A percentile compares a stretch with the other conserved stretches of the same genome.
These are phyloP conservation scores for Ascocoryne sarcoides DNA, from an alignment of 2,329 filamentous ascomycete species.

Conservation along the genomic window DNA sequence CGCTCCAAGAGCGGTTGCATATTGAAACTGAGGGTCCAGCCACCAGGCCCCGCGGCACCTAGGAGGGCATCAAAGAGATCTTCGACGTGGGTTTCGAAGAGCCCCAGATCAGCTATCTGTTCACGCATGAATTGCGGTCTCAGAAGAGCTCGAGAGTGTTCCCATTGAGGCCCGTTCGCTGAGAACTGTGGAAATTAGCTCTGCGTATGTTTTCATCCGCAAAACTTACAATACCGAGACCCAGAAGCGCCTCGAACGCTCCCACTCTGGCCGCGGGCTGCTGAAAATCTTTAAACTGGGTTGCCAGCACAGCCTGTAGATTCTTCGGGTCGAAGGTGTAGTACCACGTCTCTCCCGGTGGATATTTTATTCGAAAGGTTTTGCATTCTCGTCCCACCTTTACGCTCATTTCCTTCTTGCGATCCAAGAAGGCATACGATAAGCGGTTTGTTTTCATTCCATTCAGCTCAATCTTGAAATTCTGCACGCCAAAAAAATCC, in stretches of 20 bases:
- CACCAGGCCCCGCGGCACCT: constrained; percentile 11
- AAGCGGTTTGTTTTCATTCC: constrained; percentile 14
- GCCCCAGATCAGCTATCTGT: constrained; percentile 55
- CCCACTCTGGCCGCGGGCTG: constrained; percentile 14
- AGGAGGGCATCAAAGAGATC: constrained; percentile 14
- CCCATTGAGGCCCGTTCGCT: constrained; percentile 14
- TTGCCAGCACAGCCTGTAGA: constrained; percentile 16
- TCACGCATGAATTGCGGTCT: constrained; percentile 43
- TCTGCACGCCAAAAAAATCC: constrained; percentile 14
- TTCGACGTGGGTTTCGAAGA: constrained; percentile 53
- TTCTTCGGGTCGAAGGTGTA: constrained; percentile 16
- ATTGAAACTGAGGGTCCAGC: constrained; percentile 41
- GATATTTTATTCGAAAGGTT: constrained; percentile 16
- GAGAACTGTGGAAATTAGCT: constrained; percentile 13
- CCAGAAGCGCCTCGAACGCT: constrained; percentile 13
- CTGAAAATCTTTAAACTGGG: constrained; percentile 16
- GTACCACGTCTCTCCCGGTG: constrained; percentile 11
- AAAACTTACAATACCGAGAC: constrained; percentile 16
- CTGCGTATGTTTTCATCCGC: constrained; percentile 12
- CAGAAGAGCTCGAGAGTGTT: constrained; percentile 33
- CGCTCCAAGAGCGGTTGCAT: constrained; percentile 51
- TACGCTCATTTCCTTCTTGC: constrained; percentile 14
- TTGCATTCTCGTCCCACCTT: constrained; percentile 13
- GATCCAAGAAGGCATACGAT: constrained; percentile 12
- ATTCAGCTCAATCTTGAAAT: constrained; percentile 14